A percentile compares a stretch with the other conserved stretches of the same genome.
phyloP scores from a whole-genome alignment of 805 yeast genomes.

The Wickerhamiella siamensis region DNA sequence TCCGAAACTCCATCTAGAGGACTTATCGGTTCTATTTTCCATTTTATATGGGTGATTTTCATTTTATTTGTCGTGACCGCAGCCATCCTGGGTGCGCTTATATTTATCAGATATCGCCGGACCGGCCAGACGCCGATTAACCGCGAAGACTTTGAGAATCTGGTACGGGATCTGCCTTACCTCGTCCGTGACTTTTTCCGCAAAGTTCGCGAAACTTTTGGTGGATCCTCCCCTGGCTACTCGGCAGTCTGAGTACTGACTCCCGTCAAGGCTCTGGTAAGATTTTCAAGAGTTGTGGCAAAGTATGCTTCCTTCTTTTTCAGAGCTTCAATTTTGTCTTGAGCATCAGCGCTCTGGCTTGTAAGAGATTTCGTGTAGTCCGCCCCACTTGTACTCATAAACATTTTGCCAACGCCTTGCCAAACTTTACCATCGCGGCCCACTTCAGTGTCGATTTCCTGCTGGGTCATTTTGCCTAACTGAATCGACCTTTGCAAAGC shows the following conservation, averaged over 20 bases:
- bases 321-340: slow-evolving; percentile 47
- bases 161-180: slow-evolving; percentile 52
- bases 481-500: slow-evolving; percentile 36
- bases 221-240: slow-evolving; percentile 64
- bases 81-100: slow-evolving; percentile 56
- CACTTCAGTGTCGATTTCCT: slow-evolving; percentile 35
- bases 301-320: slow-evolving; percentile 57
- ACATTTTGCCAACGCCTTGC: slow-evolving; percentile 74
- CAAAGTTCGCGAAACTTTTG: slow-evolving; percentile 58
- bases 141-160: slow-evolving; percentile 26
- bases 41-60: slow-evolving; percentile 72
- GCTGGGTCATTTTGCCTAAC: slow-evolving; percentile 41
- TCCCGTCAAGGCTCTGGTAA: slow-evolving; percentile 47
- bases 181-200: slow-evolving; percentile 59
- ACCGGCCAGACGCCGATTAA: slow-evolving; percentile 55
- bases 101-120: slow-evolving; percentile 62
- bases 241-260: slow-evolving; percentile 61
- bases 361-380: slow-evolving; percentile 37
- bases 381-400: slow-evolving; percentile 28
- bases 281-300: slow-evolving; percentile 63
- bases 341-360: slow-evolving; percentile 37
- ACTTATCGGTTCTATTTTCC: neutral
- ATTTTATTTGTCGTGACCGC: slow-evolving; percentile 57
- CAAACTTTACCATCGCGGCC: slow-evolving; percentile 42
- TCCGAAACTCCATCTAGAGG: neutral